Evolutionary conservation across 2,329 filamentous ascomycete species (phyloP).

Genomic region (Colletotrichum graminicola): DNA sequence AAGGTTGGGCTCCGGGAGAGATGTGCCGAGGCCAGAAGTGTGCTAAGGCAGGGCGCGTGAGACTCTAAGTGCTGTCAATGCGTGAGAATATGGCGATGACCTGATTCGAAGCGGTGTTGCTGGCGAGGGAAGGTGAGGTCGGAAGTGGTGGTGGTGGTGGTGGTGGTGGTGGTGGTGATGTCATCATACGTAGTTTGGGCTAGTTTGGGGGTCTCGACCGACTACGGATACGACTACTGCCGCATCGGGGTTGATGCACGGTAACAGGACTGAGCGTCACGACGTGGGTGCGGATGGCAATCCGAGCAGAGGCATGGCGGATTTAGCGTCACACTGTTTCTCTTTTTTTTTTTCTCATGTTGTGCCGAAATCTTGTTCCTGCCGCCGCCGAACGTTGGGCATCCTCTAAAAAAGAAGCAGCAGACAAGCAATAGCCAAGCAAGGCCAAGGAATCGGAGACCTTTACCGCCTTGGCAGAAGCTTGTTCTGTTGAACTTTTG

Average conservation of each 20-base stretch:
- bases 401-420: too few relatives aligned
- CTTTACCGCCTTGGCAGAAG: slow-evolving; percentile 37
- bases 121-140: background rate
- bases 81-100: background rate
- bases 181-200: slow-evolving; percentile 3
- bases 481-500: slow-evolving; percentile 26
- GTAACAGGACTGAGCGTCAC: background rate
- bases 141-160: background rate
- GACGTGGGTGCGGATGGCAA: background rate
- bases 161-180: background rate
- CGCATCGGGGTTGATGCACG: background rate
- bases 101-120: slow-evolving; percentile 7
- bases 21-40: too few relatives aligned
- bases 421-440: slow-evolving; percentile 1
- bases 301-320: background rate
- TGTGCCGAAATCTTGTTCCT: background rate
- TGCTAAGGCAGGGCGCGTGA: too few relatives aligned
- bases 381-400: too few relatives aligned
- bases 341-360: background rate
- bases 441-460: slow-evolving; percentile 29
- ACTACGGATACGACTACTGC: too few relatives aligned
- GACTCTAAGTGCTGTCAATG: slow-evolving; percentile 10
- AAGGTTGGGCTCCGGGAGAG: too few relatives aligned
- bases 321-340: too few relatives aligned
- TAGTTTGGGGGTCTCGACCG: too few relatives aligned